phyloP scores from a whole-genome alignment of 495 filamentous ascomycete genomes.

The Penicillium maclennaniae region DNA sequence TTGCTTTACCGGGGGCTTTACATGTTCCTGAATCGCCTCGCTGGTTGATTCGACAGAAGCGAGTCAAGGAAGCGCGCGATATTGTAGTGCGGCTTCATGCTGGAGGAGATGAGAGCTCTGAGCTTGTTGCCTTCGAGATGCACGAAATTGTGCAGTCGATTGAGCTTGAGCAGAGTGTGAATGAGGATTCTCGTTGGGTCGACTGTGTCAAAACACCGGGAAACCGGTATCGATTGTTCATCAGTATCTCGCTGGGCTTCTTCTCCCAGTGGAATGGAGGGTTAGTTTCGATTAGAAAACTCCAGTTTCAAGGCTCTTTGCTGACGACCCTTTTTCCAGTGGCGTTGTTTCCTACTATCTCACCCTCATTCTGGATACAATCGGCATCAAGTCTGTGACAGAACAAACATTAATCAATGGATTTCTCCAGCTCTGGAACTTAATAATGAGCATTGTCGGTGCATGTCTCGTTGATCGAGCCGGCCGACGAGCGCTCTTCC shows the following conservation, averaged over 20 bases:
- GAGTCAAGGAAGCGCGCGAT: conserved; percentile 32
- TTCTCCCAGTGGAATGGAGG: conserved; percentile 65
- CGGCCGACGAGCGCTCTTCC: conserved; percentile 55
- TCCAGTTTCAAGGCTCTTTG: background rate
- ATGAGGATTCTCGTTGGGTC: conserved; percentile 28
- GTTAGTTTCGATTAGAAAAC: background rate
- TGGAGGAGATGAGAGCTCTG: conserved; percentile 15
- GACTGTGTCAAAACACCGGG: conserved; percentile 65
- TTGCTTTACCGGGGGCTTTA: conserved; percentile 38
- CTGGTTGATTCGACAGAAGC: conserved; percentile 37
- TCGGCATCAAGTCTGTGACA: conserved; percentile 47
- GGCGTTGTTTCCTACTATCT: conserved; percentile 63
- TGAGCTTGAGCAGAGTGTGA: conserved; percentile 22
- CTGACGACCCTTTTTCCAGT: conserved; percentile 27
- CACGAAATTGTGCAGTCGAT: conserved; percentile 24
- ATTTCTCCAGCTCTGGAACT: conserved; percentile 31
- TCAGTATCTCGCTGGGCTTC: conserved; percentile 61
- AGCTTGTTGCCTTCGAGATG: conserved; percentile 22
- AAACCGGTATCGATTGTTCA: conserved; percentile 56
- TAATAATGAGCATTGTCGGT: conserved; percentile 50
- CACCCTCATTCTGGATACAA: conserved; percentile 47
- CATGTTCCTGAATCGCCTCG: conserved; percentile 43
- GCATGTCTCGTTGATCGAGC: conserved; percentile 52
- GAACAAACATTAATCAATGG: conserved; percentile 38
- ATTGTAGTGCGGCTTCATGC: conserved; percentile 33